Percentiles rank a stretch among this genome's conserved stretches.
Evolutionary conservation across 495 filamentous ascomycete species (phyloP).

Genomic region (Talaromyces trachyspermus): DNA sequence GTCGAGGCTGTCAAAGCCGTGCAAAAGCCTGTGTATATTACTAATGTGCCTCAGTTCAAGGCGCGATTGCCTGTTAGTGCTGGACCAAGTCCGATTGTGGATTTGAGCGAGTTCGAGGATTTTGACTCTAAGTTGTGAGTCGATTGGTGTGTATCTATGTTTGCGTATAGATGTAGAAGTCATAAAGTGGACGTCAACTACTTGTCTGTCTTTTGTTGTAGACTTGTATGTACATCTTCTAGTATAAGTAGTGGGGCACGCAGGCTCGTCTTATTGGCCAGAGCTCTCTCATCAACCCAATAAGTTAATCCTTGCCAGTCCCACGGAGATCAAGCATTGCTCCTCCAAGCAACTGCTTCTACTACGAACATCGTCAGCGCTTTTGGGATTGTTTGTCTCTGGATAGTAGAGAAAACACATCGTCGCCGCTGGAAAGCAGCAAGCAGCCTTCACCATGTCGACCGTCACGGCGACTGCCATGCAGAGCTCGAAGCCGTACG

Average conservation of each 20-base stretch:
- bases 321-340: conserved; percentile 7
- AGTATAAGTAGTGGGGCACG: not conserved
- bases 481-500: conserved; percentile 62
- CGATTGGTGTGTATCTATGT: not conserved
- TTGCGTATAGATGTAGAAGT: conserved; percentile 8
- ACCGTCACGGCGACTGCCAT: conserved; percentile 62
- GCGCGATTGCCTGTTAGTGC: conserved; percentile 57
- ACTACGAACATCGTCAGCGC: too few relatives aligned
- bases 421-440: too few relatives aligned
- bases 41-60: conserved; percentile 71
- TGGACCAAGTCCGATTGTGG: conserved; percentile 62
- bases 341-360: conserved; percentile 4
- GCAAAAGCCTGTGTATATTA: conserved; percentile 46
- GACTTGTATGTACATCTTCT: too few relatives aligned
- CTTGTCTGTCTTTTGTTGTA: not conserved
- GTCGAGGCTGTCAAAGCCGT: conserved; percentile 7
- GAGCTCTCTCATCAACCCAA: conserved; percentile 1
- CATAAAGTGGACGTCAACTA: conserved; percentile 4
- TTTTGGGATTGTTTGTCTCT: too few relatives aligned
- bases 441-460: conserved; percentile 59
- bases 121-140: conserved; percentile 64
- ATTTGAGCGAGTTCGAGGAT: conserved; percentile 78
- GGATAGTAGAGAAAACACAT: too few relatives aligned
- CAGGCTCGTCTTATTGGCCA: not conserved
- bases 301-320: too few relatives aligned